Evolutionary conservation across 345 rosid genomes (phyloP), one percentile per base, ranked within the genome.

Genomic region (Citrus glauca): DNA sequence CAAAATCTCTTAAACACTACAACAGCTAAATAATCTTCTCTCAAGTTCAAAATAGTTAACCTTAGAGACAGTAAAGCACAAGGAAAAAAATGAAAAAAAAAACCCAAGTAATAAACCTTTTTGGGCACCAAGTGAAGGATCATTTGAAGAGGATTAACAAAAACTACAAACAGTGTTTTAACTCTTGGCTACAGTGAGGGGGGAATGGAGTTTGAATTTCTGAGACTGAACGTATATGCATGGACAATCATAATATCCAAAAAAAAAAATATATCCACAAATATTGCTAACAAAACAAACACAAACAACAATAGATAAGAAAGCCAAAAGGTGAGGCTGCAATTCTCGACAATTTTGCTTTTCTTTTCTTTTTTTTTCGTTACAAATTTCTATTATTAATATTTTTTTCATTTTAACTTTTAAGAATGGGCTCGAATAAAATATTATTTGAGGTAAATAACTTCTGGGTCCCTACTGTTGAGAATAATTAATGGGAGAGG

Each of bases 291-390:
- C 33, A 55, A 25, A 22, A 25, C 24, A 66, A 66, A 53, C 11
- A 53, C 78, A 76, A 24, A 32, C 40, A 48, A 30, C 50, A 76
- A 19, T 16, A 35, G 65, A 76, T 76, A 76, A 76, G 65, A 53
- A 57, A 33, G 19, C 32, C 64, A 24, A 25, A 64, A 75, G 24
- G 63, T 48, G 3, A 64, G 78, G 79, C 71, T 32, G 53, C 66
- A 66, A 55, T 53, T 35, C 38, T 55, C 24, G 10, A 17, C 25
- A 66, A 6, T 33, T 53, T 64, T 66, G 71, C 65, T 9, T 5
- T 4, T 4, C 4, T 1, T 50, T 0, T n/a, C n/a, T n/a, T 66
- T 24, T 22, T 48, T 22, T 1, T 22, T 30, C 7, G 17, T 30
- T 33, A 0, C 38, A 65, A 32, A 45, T 13, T 45, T 45, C 17